phyloP scores from a whole-genome alignment of 164 flowering plant species.

The Tinospora cordifolia region DNA sequence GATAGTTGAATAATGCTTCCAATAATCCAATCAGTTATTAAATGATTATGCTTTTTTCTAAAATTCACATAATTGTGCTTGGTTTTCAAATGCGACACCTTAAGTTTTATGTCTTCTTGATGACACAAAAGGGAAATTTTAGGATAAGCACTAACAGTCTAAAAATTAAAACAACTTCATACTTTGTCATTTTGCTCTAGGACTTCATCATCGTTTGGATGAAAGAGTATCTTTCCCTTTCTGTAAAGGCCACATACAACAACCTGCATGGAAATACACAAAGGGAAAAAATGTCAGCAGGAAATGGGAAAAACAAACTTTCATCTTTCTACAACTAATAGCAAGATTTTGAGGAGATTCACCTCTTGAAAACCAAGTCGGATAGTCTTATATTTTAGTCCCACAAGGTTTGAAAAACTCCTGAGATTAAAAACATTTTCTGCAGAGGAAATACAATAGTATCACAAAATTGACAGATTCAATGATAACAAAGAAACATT shows the following conservation, averaged over 20 bases:
- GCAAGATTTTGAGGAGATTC: constrained; percentile 9
- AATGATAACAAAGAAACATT: neutral
- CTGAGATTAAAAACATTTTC: constrained; percentile 93
- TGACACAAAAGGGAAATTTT: neutral
- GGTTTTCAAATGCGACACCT: neutral
- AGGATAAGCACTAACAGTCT: neutral
- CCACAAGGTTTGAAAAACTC: constrained; percentile 60
- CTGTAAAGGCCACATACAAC: constrained; percentile 90
- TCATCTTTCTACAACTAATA: constrained; percentile 2
- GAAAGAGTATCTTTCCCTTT: constrained; percentile 70
- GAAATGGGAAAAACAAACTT: neutral
- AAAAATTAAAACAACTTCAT: constrained; percentile 14
- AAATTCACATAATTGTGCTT: neutral
- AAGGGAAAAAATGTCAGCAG: constrained; percentile 2
- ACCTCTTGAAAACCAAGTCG: constrained; percentile 85
- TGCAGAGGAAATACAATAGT: constrained; percentile 29
- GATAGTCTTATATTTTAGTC: constrained; percentile 52
- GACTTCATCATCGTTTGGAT: constrained; percentile 78
- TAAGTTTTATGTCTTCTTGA: neutral
- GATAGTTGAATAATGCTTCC: too few relatives aligned
- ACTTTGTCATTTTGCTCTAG: constrained; percentile 72
- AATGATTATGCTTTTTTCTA: too few relatives aligned
- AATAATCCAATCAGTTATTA: too few relatives aligned
- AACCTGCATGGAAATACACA: constrained; percentile 43
- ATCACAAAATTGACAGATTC: neutral